These are phyloP conservation scores for Lipomyces yamanashiensis DNA, from an alignment of 805 yeast genomes.

Conservation along the genomic window DNA sequence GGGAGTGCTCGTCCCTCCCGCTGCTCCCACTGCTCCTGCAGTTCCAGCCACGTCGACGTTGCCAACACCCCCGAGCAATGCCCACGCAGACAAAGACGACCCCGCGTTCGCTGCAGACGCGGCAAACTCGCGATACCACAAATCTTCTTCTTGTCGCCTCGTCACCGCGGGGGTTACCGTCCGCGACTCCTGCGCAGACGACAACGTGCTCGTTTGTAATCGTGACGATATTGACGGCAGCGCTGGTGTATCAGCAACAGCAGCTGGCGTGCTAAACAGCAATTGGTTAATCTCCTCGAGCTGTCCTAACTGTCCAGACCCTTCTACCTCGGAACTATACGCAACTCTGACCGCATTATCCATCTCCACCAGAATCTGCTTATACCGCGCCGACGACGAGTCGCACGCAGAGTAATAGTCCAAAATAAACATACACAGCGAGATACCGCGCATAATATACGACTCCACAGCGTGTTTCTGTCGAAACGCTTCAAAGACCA, in stretches of 20 bases:
- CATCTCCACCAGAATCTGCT: conserved; percentile 31
- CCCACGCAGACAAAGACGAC: conserved; percentile 1
- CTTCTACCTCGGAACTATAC: not conserved
- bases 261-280: conserved; percentile 9
- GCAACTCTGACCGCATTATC: conserved; percentile 28
- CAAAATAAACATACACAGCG: conserved; percentile 29
- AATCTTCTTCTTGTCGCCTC: conserved; percentile 11
- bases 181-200: not conserved
- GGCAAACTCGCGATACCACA: conserved; percentile 9
- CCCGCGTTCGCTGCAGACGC: not conserved
- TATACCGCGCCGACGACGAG: conserved; percentile 32
- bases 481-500: conserved; percentile 26
- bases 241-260: not conserved
- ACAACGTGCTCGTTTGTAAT: not conserved
- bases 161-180: conserved; percentile 1
- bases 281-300: conserved; percentile 24
- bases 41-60: not conserved
- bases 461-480: conserved; percentile 30
- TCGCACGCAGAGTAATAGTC: conserved; percentile 35
- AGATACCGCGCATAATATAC: conserved; percentile 34
- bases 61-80: not conserved
- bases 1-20: not conserved
- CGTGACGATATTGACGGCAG: no score
- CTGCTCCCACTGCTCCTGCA: not conserved
- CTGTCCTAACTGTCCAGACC: conserved; percentile 4